Base-by-base conservation (phyloP, 1,139 yeast genomes). In the Scheffersomyces titani region DNA sequence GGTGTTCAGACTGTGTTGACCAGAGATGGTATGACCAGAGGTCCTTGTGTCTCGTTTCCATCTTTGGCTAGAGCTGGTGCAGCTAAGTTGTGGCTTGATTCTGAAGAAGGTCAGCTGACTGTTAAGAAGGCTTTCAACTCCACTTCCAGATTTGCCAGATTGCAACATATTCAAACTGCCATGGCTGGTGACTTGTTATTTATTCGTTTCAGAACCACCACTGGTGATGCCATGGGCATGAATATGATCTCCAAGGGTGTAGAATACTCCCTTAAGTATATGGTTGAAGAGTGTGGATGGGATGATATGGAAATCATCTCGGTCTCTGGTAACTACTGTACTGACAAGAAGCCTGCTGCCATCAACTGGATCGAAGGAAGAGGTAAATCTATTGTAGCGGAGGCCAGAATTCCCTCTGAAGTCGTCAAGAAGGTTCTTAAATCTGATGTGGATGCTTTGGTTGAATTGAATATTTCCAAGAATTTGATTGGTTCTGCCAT, bases 151-250 rank as follows among this genome's bases (percentile, higher is more conserved):
- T 94, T 94, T 77, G 99, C 99, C 20, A 87, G 98, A 69, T 84
- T 94, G 68, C 97, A 91, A 74, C 89, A 89, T 65, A 81, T 93
- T 63, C 90, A 92, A 73, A 92, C 98, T 36, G 97, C 98, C 1
- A 78, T 94, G 72, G 99, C 99, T n/a, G 99, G 99, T 49, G 90
- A 90, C 54, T 80, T 90, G 63, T 80, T 96, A 66, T 94, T 84
- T 70, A 89, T 96, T 66, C 87, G 99, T 68, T 94, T 94, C 80
- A 87, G 93, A 71, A 94, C 99, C 30, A 92, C 97, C 49, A 94
- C 99, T 45, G 99, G 99, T 74, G 99, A 94, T 79, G 99, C 99
- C 19, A 94, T 94, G 99, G 99, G 99, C 63, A 94, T 94, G 99
- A 94, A 94, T 72, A 96, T 94, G 99, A 96, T 94, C 63, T 94